Percentiles rank a stretch among this genome's conserved stretches.
These are phyloP conservation scores for Diplosphaera chodatii DNA, from an alignment of 139 green algal genomes.

Conservation along the genomic window DNA sequence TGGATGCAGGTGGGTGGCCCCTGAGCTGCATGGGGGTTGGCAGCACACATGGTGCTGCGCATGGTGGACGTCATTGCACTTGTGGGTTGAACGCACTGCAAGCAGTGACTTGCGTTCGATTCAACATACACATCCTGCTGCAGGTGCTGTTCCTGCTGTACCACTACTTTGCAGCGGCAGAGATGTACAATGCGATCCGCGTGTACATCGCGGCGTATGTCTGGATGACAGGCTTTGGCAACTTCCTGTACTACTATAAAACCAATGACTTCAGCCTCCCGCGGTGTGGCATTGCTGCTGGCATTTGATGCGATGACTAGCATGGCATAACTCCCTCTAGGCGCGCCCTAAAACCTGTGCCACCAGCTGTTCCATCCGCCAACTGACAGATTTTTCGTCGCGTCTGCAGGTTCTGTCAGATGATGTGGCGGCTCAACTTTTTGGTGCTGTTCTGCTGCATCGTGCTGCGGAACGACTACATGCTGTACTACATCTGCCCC, in stretches of 20 bases:
- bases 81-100: too few relatives aligned
- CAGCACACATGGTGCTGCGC: too few relatives aligned
- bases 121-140: too few relatives aligned
- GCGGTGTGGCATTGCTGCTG: slow-evolving; percentile 1
- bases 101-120: too few relatives aligned
- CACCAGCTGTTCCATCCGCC: too few relatives aligned
- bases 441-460: slow-evolving; percentile 76
- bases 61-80: too few relatives aligned
- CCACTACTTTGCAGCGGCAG: slow-evolving; percentile 89
- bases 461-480: slow-evolving; percentile 85
- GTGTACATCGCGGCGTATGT: slow-evolving; percentile 96
- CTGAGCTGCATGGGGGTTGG: too few relatives aligned
- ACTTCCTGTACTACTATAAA: slow-evolving; percentile 95
- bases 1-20: slow-evolving; percentile 88
- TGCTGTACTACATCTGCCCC: slow-evolving; percentile 99
- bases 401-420: slow-evolving; percentile 84
- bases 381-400: too few relatives aligned
- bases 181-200: slow-evolving; percentile 95
- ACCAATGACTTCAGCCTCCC: slow-evolving; percentile 61
- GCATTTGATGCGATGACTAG: too few relatives aligned
- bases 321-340: too few relatives aligned
- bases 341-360: too few relatives aligned
- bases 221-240: slow-evolving; percentile 97
- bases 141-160: slow-evolving; percentile 94
- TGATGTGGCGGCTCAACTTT: slow-evolving; percentile 98